Percentiles rank a stretch among this genome's conserved stretches.
Conservation (phyloP, 2,329 filamentous ascomycete genomes). For the Tolypocladium tropicale region DNA sequence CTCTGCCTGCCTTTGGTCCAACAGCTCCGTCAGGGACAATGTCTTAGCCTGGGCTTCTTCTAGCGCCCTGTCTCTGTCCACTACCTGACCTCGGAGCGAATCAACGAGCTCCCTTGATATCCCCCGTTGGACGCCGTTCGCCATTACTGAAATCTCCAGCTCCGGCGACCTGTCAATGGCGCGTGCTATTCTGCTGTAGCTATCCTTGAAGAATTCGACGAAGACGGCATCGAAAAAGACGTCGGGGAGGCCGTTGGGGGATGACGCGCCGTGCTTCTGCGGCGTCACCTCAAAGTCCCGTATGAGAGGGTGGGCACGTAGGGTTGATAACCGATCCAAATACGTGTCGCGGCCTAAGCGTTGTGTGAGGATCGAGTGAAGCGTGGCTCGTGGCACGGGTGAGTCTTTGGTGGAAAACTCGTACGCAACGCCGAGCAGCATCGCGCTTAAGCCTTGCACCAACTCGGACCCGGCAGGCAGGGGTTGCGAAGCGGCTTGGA, state of each 20-base stretch:
- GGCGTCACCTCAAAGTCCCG: conserved; percentile 84
- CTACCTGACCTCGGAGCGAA: conserved; percentile 64
- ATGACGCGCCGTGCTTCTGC: conserved; percentile 48
- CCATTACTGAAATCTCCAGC: conserved; percentile 70
- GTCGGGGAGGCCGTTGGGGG: conserved; percentile 50
- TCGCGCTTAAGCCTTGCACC: conserved; percentile 72
- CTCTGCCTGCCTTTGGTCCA: conserved; percentile 65
- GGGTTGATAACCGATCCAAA: conserved; percentile 65
- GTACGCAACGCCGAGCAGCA: conserved; percentile 80
- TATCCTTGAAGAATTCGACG: conserved; percentile 91
- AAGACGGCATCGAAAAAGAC: conserved; percentile 81
- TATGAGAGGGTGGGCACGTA: conserved; percentile 68
- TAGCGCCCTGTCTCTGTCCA: conserved; percentile 53
- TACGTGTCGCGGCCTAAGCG: conserved; percentile 81
- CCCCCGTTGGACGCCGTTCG: conserved; percentile 74
- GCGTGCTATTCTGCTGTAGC: conserved; percentile 74
- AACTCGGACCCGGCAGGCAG: conserved; percentile 49
- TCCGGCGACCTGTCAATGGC: conserved; percentile 87
- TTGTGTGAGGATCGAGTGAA: conserved; percentile 68
- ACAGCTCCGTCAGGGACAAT: conserved; percentile 36
- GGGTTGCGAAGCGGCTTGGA: conserved; percentile 60
- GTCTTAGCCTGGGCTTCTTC: conserved; percentile 35
- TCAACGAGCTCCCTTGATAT: conserved; percentile 93
- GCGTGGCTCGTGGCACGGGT: conserved; percentile 68
- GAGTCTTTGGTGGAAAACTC: conserved; percentile 98